Evolutionary conservation across 140 eudicot species (phyloP), one percentile per base, ranked within the genome.

Genomic region (Bidens hawaiensis): DNA sequence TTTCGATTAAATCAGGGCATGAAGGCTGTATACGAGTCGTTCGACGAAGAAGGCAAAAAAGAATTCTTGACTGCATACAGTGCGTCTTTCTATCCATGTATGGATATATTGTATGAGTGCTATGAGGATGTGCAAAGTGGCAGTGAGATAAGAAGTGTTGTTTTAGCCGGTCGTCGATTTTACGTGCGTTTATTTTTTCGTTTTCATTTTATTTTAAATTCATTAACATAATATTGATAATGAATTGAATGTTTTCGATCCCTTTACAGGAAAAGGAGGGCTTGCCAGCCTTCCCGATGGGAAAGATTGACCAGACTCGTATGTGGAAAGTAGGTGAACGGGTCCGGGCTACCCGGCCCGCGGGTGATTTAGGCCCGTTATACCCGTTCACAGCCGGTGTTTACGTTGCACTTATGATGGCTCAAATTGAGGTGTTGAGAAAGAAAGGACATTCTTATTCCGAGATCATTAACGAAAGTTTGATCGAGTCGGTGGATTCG

Each of bases 251-350:
- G 18, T 18, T 51, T 65, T 43, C n/a, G 57, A 23, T 23, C 26
- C 18, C n/a, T 41, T 49, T 43, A 15, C 84, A 91, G 99, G 96
- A 91, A 56, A 91, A 91, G 54, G 99, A 91, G 34, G 99, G 99
- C 4, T 68, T 91, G 36, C 99, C 99, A 9, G 95, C 99, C 16
- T 91, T 91, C 71, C 99, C 99, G 8, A 91, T 91, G 99, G 99
- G 99, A 15, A 91, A 91, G 50, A 91, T 91, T 43, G 99, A 91
- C 43, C 95, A 85, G 69, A 91, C 99, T 22, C 69, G 99, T 33
- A 91, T 91, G 99, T 91, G 99, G 99, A 87, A 87, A 36, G 96
- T 87, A 9, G 99, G 99, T 50, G 99, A 91, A 43, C 75, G 73
- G 5, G 99, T 91, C 7, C 83, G 99, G 16, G 80, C 99, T n/a